Conservation (phyloP, 176 grass and related monocot species). For the Oryza coarctata region DNA sequence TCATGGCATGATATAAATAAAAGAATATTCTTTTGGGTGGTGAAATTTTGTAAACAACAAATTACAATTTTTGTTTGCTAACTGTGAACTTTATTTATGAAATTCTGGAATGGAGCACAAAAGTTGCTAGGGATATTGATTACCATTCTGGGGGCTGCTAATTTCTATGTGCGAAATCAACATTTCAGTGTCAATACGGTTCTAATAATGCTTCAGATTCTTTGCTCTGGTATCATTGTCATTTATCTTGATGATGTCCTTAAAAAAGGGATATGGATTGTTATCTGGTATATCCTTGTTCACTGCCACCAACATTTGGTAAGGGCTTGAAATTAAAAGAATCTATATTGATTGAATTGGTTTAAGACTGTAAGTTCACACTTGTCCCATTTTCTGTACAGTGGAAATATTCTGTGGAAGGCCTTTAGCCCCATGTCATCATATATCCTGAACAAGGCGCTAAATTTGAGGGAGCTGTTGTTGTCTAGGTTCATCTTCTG, state of each 20-base stretch:
- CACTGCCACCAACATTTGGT: slow-evolving; percentile 25
- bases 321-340: neutral
- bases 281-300: slow-evolving; percentile 9
- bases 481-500: slow-evolving; percentile 24
- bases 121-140: slow-evolving; percentile 22
- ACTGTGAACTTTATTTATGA: neutral
- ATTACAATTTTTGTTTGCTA: neutral
- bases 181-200: neutral
- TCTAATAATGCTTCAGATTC: neutral
- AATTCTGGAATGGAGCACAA: slow-evolving; percentile 9
- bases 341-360: neutral
- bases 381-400: neutral
- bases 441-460: neutral
- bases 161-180: neutral
- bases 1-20: no score
- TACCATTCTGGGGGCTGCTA: neutral
- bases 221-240: neutral
- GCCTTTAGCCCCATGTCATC: slow-evolving; percentile 13
- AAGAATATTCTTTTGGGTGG: neutral
- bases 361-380: neutral
- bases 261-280: slow-evolving; percentile 38
- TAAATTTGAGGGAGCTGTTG: slow-evolving; percentile 31
- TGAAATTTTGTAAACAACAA: neutral
- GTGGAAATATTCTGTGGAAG: slow-evolving; percentile 25
- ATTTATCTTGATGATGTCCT: slow-evolving; percentile 34